phyloP scores from a whole-genome alignment of 2,329 filamentous ascomycete species.

The Leptographium flavum region DNA sequence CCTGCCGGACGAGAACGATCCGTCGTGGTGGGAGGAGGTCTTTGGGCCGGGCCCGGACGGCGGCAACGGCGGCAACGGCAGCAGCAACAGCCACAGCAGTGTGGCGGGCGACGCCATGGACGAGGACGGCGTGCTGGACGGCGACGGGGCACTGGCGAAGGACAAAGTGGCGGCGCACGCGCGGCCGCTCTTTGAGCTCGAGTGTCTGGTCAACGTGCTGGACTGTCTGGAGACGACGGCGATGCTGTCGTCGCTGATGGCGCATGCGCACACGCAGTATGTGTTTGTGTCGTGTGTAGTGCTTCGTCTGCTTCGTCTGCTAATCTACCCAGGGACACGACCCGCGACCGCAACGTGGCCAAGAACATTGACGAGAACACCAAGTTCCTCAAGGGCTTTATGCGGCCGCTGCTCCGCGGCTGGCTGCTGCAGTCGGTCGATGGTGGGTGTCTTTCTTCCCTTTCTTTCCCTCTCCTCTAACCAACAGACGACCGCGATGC shows the following conservation, averaged over 20 bases:
- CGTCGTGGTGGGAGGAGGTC: slow-evolving; percentile 20
- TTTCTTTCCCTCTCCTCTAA: not conserved
- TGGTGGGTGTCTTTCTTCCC: slow-evolving; percentile 27
- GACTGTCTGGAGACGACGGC: slow-evolving; percentile 56
- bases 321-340: slow-evolving; percentile 16
- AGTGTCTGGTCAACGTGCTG: slow-evolving; percentile 49
- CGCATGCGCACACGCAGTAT: slow-evolving; percentile 37
- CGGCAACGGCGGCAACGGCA: slow-evolving; percentile 10
- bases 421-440: slow-evolving; percentile 46
- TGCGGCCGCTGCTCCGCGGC: slow-evolving; percentile 47
- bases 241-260: slow-evolving; percentile 37
- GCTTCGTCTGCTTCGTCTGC: too few relatives aligned
- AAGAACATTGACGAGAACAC: slow-evolving; percentile 38
- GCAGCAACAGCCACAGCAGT: too few relatives aligned
- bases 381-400: slow-evolving; percentile 37
- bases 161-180: slow-evolving; percentile 38
- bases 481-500: slow-evolving; percentile 44
- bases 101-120: slow-evolving; percentile 13
- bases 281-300: too few relatives aligned
- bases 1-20: slow-evolving; percentile 20
- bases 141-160: slow-evolving; percentile 16
- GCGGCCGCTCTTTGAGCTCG: slow-evolving; percentile 52
- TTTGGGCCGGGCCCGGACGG: slow-evolving; percentile 16
- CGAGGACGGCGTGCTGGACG: slow-evolving; percentile 13
- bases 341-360: slow-evolving; percentile 34